These are phyloP conservation scores for Peronospora farinosa DNA, from an alignment of 352 stramenopile genomes.

Conservation along the genomic window DNA sequence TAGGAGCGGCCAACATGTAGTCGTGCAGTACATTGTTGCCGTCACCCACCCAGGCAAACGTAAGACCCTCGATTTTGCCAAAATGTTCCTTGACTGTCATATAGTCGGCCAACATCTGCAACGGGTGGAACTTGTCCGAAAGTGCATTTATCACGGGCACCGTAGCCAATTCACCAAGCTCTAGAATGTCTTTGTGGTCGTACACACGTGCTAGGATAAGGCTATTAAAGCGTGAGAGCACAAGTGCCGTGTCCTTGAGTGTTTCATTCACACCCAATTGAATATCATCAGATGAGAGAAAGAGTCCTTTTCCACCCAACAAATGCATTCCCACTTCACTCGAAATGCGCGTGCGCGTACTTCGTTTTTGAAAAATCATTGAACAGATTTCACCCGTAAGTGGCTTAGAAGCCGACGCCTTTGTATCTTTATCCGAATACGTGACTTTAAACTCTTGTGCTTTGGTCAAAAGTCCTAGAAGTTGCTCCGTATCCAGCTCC, in stretches of 20 bases:
- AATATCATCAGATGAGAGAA: slow-evolving; percentile 96
- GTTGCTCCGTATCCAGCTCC: slow-evolving; percentile 44
- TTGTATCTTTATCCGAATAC: slow-evolving; percentile 53
- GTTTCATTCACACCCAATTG: slow-evolving; percentile 97
- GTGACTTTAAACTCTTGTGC: slow-evolving; percentile 62
- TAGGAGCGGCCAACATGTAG: slow-evolving; percentile 92
- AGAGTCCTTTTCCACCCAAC: slow-evolving; percentile 94
- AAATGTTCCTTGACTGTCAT: slow-evolving; percentile 92
- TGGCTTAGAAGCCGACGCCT: slow-evolving; percentile 52
- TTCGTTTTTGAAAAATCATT: slow-evolving; percentile 94
- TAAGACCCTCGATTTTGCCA: slow-evolving; percentile 84
- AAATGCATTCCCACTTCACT: slow-evolving; percentile 95
- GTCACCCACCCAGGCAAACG: slow-evolving; percentile 96
- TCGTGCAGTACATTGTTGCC: slow-evolving; percentile 98
- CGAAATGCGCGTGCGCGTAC: slow-evolving; percentile 88
- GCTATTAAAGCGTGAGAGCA: slow-evolving; percentile 92
- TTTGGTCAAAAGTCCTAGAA: slow-evolving; percentile 56
- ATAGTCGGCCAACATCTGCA: slow-evolving; percentile 97
- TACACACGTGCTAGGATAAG: slow-evolving; percentile 96
- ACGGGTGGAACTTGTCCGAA: slow-evolving; percentile 95
- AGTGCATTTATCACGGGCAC: slow-evolving; percentile 98
- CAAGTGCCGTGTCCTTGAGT: slow-evolving; percentile 85
- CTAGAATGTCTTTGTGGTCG: slow-evolving; percentile 81
- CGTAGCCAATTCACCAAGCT: slow-evolving; percentile 86
- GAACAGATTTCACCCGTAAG: slow-evolving; percentile 76